Evolutionary conservation across 2,329 filamentous ascomycete species (phyloP), one percentile per base, ranked within the genome.

Genomic region (Fusarium annulatum): DNA sequence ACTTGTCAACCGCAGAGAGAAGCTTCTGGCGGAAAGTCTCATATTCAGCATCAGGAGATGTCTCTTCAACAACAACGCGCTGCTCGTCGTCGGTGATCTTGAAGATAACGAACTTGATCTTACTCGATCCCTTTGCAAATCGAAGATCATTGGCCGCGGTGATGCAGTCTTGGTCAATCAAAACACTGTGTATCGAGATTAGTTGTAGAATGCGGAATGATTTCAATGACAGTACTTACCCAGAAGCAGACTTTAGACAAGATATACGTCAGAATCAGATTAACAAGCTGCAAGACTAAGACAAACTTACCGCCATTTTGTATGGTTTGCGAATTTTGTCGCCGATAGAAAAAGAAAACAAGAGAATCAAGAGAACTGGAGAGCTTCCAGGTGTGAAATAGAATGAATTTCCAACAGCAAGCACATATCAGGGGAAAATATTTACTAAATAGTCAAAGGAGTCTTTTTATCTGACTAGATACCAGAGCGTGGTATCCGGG

Each of bases 91-190:
- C 63, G 23, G 64, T 53, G 8, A 76, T 72, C 12, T 68, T 76
- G 60, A 72, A 76, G 39, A 72, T 56, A 23, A 76, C 46, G 23
- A 74, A 76, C 2, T 60, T 65, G 38, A 65, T 46, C 49, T 69
- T 76, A 8, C 45, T 59, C 7, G 62, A 18, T 0, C 68, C 60
- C 52, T 73, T 64, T 4, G 59, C 49, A 10, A 49, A 67, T 0
- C 57, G 65, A 26, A 76, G 70, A 28, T 55, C 11, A 30, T 58
- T 67, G 46, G 69, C 61, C 15, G 71, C 64, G 3, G 43, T 39
- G 39, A 76, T 65, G 48, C 73, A 76, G 15, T 62, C 62, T n/a
- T 61, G 34, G n/a, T 64, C 56, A 26, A 76, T 56, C 16, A 51
- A 59, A 34, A 76, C 64, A 19, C 73, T 76, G 12, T 28, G 15